phyloP scores from a whole-genome alignment of 2,329 filamentous ascomycete species.

The Parafenestella ontariensis region DNA sequence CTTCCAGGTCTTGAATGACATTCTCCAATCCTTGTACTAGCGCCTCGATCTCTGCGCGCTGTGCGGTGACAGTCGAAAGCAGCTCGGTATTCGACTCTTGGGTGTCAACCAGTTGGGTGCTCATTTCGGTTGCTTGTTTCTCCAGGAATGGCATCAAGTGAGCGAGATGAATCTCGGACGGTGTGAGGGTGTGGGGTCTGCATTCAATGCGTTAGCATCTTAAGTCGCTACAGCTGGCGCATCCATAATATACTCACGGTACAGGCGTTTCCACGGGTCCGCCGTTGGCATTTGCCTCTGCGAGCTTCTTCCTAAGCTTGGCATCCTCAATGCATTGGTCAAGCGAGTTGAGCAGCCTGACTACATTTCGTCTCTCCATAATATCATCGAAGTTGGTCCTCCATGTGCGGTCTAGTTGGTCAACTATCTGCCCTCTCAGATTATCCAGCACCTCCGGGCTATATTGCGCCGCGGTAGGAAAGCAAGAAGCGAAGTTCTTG shows the following conservation, averaged over 20 bases:
- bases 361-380: constrained; percentile 62
- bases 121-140: constrained; percentile 58
- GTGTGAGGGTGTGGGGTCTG: constrained; percentile 66
- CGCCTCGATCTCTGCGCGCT: constrained; percentile 64
- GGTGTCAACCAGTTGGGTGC: constrained; percentile 57
- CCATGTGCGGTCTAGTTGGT: constrained; percentile 64
- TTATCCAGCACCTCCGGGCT: constrained; percentile 63
- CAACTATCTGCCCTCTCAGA: constrained; percentile 65
- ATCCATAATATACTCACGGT: constrained; percentile 52
- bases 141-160: constrained; percentile 65
- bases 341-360: constrained; percentile 65
- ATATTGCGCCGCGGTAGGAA: constrained; percentile 66
- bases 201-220: constrained; percentile 10
- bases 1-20: constrained; percentile 65
- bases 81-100: constrained; percentile 62
- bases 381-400: constrained; percentile 68
- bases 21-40: constrained; percentile 63
- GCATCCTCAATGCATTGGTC: constrained; percentile 67
- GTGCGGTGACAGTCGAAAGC: constrained; percentile 58
- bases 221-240: neutral
- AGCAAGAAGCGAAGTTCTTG: constrained; percentile 68
- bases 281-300: constrained; percentile 48
- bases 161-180: constrained; percentile 63
- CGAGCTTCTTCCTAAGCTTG: constrained; percentile 57
- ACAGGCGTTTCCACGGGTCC: constrained; percentile 46